Base-by-base conservation (phyloP, 202 grass and related monocot genomes). In the Carex arenaria region DNA sequence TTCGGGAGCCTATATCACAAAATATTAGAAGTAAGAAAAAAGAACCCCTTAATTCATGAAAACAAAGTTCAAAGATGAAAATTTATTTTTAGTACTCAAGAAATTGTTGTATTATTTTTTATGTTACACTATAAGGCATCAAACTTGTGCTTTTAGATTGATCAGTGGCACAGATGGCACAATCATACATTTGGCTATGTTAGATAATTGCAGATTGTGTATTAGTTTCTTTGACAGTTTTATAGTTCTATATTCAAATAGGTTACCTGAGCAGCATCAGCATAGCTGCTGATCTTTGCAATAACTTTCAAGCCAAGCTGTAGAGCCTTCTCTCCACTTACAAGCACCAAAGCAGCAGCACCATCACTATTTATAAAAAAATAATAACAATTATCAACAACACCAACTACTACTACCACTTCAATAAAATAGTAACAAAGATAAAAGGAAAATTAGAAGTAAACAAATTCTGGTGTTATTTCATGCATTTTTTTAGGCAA, bases 201-300 rank as follows among this genome's bases (percentile, higher is more conserved):
- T 84, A 84, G 5, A 43, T 10, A 60, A 54, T 60, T 73, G 52
- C 64, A 72, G 22, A 47, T 57, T 14, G 28, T 22, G 4, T 9
- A 47, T 60, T 30, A 69, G 2, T 23, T 59, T 70, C 42, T 84
- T 73, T 56, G 10, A 60, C 38, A 47, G 22, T 42, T 69, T 84
- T 84, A 30, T 12, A n/a, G 9, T 54, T 49, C 9, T 77, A 76
- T 57, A 47, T 59, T 63, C 31, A 31, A 74, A 30, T 73, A 22
- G 45, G 8, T 87, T 89, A 98, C 95, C 78, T 98, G 95, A 87
- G 92, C 95, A 52, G 90, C 92, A 89, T 98, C 95, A 65, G 84
- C 92, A 81, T 91, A 98, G 81, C 92, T 92, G 77, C 86, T 93
- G 54, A 94, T 93, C 72, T 87, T 93, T 64, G 92, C 95, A 81